Conservation (phyloP, 192 early-diverging fungal species). For the Rhizoclosmatium globosum region DNA sequence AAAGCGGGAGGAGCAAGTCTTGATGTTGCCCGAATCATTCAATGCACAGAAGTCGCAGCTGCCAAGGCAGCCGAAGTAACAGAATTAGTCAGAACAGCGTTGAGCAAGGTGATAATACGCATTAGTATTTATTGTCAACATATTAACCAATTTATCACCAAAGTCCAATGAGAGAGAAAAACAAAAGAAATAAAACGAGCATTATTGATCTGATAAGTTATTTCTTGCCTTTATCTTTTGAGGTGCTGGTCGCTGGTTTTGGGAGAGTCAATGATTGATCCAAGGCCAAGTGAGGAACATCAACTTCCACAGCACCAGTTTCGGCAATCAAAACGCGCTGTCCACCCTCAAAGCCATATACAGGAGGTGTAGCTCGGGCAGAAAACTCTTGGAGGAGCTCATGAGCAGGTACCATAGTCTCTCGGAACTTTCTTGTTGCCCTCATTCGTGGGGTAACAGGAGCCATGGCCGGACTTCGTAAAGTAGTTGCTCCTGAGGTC, state of each 20-base stretch:
- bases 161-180: background rate
- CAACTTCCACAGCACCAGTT: conserved; percentile 11
- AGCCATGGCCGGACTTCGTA: background rate
- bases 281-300: conserved; percentile 30
- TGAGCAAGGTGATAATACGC: conserved; percentile 47
- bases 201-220: background rate
- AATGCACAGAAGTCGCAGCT: conserved; percentile 85
- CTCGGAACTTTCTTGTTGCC: conserved; percentile 20
- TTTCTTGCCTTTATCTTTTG: background rate
- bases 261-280: conserved; percentile 3
- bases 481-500: background rate
- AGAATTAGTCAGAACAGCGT: conserved; percentile 78
- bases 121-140: background rate
- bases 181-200: background rate
- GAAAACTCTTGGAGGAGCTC: conserved; percentile 13
- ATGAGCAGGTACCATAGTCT: conserved; percentile 18
- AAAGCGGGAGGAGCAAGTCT: conserved; percentile 92
- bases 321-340: conserved; percentile 23
- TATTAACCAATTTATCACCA: background rate
- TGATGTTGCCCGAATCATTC: conserved; percentile 74
- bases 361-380: background rate
- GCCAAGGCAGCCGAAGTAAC: conserved; percentile 77
- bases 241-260: conserved; percentile 2
- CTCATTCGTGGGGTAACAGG: background rate
- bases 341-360: conserved; percentile 30